These are phyloP conservation scores for Berkeleyomyces basicola DNA, from an alignment of 2,329 filamentous ascomycete species.

Conservation along the genomic window DNA sequence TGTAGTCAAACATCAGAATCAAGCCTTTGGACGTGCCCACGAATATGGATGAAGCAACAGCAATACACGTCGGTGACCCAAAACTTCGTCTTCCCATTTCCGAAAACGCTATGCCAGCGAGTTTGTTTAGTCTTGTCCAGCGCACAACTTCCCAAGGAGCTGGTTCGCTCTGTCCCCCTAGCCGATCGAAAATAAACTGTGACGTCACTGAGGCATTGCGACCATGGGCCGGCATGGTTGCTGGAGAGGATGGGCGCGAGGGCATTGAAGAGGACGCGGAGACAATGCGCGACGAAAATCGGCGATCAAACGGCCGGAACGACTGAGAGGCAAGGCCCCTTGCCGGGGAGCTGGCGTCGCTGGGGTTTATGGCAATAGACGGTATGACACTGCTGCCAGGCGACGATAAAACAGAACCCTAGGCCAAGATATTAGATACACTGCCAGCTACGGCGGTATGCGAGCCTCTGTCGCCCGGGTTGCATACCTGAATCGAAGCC, in stretches of 20 bases:
- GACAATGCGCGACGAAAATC: conserved; percentile 75
- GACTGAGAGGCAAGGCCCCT: conserved; percentile 33
- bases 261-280: conserved; percentile 39
- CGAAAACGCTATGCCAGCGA: conserved; percentile 79
- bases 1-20: conserved; percentile 91
- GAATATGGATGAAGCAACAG: conserved; percentile 74
- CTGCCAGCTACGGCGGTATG: background rate
- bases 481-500: conserved; percentile 59
- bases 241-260: conserved; percentile 59
- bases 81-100: conserved; percentile 86
- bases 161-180: conserved; percentile 53
- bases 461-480: conserved; percentile 18
- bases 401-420: conserved; percentile 47
- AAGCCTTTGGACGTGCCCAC: conserved; percentile 89
- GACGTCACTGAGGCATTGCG: conserved; percentile 66
- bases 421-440: background rate
- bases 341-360: conserved; percentile 47
- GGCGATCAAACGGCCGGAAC: conserved; percentile 81
- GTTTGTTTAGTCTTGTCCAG: conserved; percentile 85
- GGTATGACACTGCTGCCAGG: conserved; percentile 60
- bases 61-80: conserved; percentile 76
- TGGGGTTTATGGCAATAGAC: conserved; percentile 48
- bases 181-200: conserved; percentile 42
- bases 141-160: conserved; percentile 92
- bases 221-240: conserved; percentile 59